Evolutionary conservation across 345 rosid genomes (phyloP).

Genomic region (Eutrema yunnanense): DNA sequence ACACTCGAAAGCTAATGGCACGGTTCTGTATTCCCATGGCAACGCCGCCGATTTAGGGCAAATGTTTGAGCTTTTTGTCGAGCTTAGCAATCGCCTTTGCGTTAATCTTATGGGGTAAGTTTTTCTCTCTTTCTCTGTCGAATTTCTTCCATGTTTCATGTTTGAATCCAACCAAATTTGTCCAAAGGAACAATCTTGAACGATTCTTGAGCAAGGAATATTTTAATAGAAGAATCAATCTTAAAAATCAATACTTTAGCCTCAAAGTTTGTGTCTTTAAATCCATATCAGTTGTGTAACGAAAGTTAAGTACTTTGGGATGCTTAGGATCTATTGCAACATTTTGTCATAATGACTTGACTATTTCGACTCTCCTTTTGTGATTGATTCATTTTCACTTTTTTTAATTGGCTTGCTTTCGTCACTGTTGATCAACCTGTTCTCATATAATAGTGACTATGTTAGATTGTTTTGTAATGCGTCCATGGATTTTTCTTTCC

Average conservation of each 20-base stretch:
- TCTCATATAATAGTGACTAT: neutral
- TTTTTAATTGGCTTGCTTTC: neutral
- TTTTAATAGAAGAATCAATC: neutral
- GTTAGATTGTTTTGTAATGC: neutral
- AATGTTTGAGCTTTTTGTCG: slow-evolving; percentile 88
- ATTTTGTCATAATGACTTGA: neutral
- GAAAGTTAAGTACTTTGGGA: neutral
- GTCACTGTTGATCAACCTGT: neutral
- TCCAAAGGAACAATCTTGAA: neutral
- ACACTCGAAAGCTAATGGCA: slow-evolving; percentile 68
- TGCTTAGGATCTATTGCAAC: neutral
- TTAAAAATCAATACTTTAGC: neutral
- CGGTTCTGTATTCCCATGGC: slow-evolving; percentile 89
- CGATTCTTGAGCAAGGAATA: neutral
- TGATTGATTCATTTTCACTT: neutral
- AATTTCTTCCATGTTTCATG: neutral
- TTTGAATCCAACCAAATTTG: neutral
- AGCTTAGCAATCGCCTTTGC: slow-evolving; percentile 75
- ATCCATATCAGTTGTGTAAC: neutral
- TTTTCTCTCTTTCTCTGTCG: neutral
- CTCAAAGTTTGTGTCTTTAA: neutral
- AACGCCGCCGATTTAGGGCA: slow-evolving; percentile 98
- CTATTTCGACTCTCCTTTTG: neutral
- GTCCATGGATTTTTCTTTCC: neutral
- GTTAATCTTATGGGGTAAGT: slow-evolving; percentile 90